phyloP scores from a whole-genome alignment of 2,329 filamentous ascomycete species.

The Colletotrichum sp. region DNA sequence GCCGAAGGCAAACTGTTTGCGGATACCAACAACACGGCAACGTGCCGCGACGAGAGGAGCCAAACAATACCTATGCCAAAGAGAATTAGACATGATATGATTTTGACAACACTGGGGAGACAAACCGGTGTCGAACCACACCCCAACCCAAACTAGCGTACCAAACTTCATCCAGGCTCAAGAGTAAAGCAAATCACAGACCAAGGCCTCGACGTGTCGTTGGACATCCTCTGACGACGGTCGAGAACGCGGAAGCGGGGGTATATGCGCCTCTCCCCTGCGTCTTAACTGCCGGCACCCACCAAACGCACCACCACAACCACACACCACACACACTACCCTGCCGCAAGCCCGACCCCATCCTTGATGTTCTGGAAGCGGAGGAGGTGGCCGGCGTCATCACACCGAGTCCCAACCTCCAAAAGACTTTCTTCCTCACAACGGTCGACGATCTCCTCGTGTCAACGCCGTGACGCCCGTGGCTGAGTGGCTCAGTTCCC shows the following conservation, averaged over 20 bases:
- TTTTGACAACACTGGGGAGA: not conserved
- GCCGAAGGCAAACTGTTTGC: not conserved
- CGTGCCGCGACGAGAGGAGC: not conserved
- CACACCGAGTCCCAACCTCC: not conserved
- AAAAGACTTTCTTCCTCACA: not conserved
- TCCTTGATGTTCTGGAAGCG: not conserved
- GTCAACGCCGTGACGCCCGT: not conserved
- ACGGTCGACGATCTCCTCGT: not conserved
- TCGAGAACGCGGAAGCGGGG: not conserved
- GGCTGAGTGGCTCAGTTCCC: constrained; percentile 1
- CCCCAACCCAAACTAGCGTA: not conserved
- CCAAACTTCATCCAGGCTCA: not conserved
- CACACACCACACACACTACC: not conserved
- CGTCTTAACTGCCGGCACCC: constrained; percentile 19
- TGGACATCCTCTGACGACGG: not conserved
- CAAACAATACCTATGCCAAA: not conserved
- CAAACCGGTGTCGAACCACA: not conserved
- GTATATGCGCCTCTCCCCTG: constrained; percentile 19
- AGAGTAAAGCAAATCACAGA: not conserved
- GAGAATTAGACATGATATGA: not conserved
- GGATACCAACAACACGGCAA: not conserved
- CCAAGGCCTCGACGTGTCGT: not conserved
- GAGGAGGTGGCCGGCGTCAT: not conserved
- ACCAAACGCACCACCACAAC: not conserved
- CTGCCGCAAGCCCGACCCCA: not conserved